These are phyloP conservation scores for Tardiomyces blankii DNA, from an alignment of 1,139 yeast species.

Conservation along the genomic window DNA sequence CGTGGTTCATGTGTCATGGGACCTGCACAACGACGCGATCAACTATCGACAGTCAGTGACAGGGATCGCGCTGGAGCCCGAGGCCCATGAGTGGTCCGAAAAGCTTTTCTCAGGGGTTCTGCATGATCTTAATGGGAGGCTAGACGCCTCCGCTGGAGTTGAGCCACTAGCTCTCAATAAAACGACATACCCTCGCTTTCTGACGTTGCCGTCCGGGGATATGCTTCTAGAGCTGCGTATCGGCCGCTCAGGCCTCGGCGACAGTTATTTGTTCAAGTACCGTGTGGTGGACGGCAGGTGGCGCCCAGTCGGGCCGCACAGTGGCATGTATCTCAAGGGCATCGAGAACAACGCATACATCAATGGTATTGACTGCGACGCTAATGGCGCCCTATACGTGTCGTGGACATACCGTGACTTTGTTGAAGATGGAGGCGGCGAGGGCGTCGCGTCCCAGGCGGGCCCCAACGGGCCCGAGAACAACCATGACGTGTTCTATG, in stretches of 20 bases:
- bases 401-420: conserved; percentile 16
- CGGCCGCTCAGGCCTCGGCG: conserved; percentile 16
- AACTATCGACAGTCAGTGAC: conserved; percentile 6
- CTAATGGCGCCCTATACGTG: conserved; percentile 8
- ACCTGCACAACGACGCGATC: conserved; percentile 12
- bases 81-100: neutral
- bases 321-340: conserved; percentile 11
- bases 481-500: conserved; percentile 6
- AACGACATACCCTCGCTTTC: conserved; percentile 14
- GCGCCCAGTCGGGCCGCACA: conserved; percentile 6
- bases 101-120: neutral
- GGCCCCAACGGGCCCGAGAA: conserved; percentile 17
- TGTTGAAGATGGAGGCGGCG: conserved; percentile 9
- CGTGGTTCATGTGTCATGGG: conserved; percentile 14
- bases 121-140: neutral
- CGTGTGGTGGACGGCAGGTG: conserved; percentile 4
- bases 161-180: conserved; percentile 3
- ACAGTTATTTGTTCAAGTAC: conserved; percentile 11
- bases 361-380: conserved; percentile 12
- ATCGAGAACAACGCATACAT: conserved; percentile 13
- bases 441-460: conserved; percentile 10
- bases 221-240: conserved; percentile 13
- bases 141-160: neutral
- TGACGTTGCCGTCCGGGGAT: conserved; percentile 10
- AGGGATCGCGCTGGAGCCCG: neutral